Percentiles rank a stretch among this genome's conserved stretches.
Evolutionary conservation across 2,329 filamentous ascomycete species (phyloP).

Genomic region (Talaromyces rugulosus): DNA sequence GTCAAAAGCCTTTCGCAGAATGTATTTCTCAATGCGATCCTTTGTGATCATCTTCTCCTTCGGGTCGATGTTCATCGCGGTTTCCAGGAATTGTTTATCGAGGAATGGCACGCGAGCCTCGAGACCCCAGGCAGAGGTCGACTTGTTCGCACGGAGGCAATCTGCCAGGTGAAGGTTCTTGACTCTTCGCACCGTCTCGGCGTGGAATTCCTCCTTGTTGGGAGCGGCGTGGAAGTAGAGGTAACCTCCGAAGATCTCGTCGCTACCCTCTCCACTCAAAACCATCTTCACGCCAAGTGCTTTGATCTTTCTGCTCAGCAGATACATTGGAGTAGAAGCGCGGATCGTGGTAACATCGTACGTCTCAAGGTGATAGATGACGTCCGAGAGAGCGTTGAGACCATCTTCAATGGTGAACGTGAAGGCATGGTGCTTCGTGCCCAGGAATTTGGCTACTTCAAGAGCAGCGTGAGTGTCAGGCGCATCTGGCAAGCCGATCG

Average conservation of each 20-base stretch:
- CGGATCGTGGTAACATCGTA: conserved; percentile 99
- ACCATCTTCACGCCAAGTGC: conserved; percentile 99
- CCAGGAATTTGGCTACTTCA: conserved; percentile 92
- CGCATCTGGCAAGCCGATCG: conserved; percentile 87
- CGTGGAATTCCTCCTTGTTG: conserved; percentile 86
- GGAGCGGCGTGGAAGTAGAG: conserved; percentile 97
- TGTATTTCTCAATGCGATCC: conserved; percentile 93
- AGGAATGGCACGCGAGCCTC: conserved; percentile 97
- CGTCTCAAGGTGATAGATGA: conserved; percentile 96
- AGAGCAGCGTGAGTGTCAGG: conserved; percentile 89
- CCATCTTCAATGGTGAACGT: conserved; percentile 98
- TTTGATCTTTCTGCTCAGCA: conserved; percentile 98
- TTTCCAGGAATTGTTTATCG: conserved; percentile 94
- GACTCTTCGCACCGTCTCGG: conserved; percentile 87
- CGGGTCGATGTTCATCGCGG: conserved; percentile 89
- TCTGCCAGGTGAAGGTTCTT: conserved; percentile 97
- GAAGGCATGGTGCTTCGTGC: conserved; percentile 96
- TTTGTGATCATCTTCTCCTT: conserved; percentile 92
- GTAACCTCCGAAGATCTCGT: conserved; percentile 98
- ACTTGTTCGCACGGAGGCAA: conserved; percentile 98
- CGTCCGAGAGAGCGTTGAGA: conserved; percentile 91
- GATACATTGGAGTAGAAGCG: conserved; percentile 97
- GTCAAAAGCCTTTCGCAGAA: conserved; percentile 95
- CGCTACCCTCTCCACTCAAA: conserved; percentile 89
- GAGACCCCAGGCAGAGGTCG: conserved; percentile 94